Percentiles rank a stretch among this genome's conserved stretches.
These are phyloP conservation scores for Reticulascus tulasneorum DNA, from an alignment of 2,329 filamentous ascomycete genomes.

Conservation along the genomic window DNA sequence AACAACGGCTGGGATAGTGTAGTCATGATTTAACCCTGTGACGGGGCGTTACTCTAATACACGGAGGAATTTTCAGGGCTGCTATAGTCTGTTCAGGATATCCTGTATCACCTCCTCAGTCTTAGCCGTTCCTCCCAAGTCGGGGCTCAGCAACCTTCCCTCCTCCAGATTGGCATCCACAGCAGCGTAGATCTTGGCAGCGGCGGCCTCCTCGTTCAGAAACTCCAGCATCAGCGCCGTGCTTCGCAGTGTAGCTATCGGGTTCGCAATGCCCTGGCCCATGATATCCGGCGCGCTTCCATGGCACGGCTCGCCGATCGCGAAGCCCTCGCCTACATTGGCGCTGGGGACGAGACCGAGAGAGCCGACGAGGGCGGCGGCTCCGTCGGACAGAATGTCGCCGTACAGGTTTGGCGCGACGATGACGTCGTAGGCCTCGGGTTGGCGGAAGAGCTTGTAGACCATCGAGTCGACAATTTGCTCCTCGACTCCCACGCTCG, in stretches of 20 bases:
- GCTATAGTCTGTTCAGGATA: slow-evolving; percentile 79
- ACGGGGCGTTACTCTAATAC: too few species aligned
- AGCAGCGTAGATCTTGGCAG: slow-evolving; percentile 83
- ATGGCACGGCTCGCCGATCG: slow-evolving; percentile 97
- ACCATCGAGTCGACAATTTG: slow-evolving; percentile 99
- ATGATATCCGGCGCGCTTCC: slow-evolving; percentile 94
- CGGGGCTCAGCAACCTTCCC: slow-evolving; percentile 77
- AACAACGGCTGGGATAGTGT: too few species aligned
- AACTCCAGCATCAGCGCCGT: slow-evolving; percentile 96
- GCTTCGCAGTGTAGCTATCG: slow-evolving; percentile 88
- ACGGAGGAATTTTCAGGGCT: too few species aligned
- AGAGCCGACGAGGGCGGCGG: slow-evolving; percentile 81
- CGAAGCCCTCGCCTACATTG: slow-evolving; percentile 91
- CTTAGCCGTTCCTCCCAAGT: slow-evolving; percentile 81
- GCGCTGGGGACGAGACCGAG: slow-evolving; percentile 90
- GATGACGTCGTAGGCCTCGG: slow-evolving; percentile 92
- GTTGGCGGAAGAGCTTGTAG: slow-evolving; percentile 98
- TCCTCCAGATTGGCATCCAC: slow-evolving; percentile 88
- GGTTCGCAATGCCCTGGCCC: slow-evolving; percentile 90
- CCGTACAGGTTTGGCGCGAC: slow-evolving; percentile 97
- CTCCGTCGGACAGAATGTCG: slow-evolving; percentile 92
- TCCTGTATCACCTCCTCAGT: slow-evolving; percentile 86
- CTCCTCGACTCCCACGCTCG: slow-evolving; percentile 71
- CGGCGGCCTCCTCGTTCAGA: slow-evolving; percentile 79
- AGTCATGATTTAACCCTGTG: too few species aligned